Evolutionary conservation across 352 stramenopile genomes (phyloP), one percentile per base, ranked within the genome.

Genomic region (Phytopythium ostracodes): DNA sequence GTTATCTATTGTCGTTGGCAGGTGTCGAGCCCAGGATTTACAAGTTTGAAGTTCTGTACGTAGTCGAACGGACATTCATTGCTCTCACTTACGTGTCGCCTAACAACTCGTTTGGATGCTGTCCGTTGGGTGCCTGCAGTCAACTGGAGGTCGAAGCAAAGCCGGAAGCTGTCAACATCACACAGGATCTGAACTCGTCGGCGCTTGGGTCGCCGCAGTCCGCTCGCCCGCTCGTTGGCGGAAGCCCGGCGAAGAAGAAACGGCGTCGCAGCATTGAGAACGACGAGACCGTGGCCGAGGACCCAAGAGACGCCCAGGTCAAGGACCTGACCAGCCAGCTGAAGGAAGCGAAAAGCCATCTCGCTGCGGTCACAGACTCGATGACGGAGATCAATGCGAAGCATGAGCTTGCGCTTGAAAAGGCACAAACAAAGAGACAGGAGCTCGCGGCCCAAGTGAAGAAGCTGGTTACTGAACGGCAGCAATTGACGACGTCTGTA

Each of bases 21-120:
- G 75, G 65, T 31, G 63, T 84, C 40, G 57, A 63, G 27, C 76
- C 81, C 0, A 78, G 71, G 44, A 69, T 77, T 17, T 93, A 78
- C 68, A 84, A 82, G 62, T 86, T 89, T 61, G 81, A 93, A 65
- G 63, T 89, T 15, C 54, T 93, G 64, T 81, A 71, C 65, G 84
- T 76, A 4, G 1, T 7, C 18, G 3, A 33, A 47, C 55, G 15
- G n/a, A n/a, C n/a, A n/a, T n/a, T n/a, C n/a, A n/a, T n/a, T n/a
- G n/a, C n/a, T n/a, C n/a, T n/a, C n/a, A n/a, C n/a, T n/a, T n/a
- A n/a, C n/a, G n/a, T n/a, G n/a, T n/a, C n/a, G n/a, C n/a, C n/a
- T n/a, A n/a, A n/a, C n/a, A n/a, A n/a, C 3, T 17, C 18, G 29
- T 60, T 60, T 59, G 12, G 58, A 36, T 7, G 55, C 20, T 52